Conservation (phyloP, 192 early-diverging fungal genomes). For the Dimargaris xerosporica region DNA sequence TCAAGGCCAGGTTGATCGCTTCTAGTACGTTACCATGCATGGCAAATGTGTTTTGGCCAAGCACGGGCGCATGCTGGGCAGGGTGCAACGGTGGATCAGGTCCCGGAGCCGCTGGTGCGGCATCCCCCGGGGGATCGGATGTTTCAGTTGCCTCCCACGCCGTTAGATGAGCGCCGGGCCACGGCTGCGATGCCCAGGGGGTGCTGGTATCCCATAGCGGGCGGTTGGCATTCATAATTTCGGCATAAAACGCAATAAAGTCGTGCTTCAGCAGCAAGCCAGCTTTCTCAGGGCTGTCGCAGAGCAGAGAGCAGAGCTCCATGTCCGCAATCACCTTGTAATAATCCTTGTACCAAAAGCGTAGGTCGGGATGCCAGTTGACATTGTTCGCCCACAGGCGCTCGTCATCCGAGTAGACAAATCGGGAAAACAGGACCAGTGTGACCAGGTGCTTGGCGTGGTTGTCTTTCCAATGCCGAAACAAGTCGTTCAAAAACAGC, state of each 20-base stretch:
- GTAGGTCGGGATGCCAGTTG: slow-evolving; percentile 31
- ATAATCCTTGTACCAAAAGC: slow-evolving; percentile 73
- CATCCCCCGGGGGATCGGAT: not conserved
- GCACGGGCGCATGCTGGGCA: slow-evolving; percentile 20
- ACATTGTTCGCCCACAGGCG: slow-evolving; percentile 26
- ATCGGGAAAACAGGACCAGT: slow-evolving; percentile 82
- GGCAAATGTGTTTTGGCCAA: slow-evolving; percentile 67
- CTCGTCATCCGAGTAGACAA: slow-evolving; percentile 51
- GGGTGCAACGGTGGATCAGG: not conserved
- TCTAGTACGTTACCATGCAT: slow-evolving; percentile 91
- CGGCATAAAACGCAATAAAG: slow-evolving; percentile 1
- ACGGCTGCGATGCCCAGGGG: too few species aligned
- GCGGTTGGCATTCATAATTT: not conserved
- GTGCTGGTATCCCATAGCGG: not conserved
- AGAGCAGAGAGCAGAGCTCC: slow-evolving; percentile 30
- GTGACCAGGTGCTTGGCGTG: slow-evolving; percentile 90
- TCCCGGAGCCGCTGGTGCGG: not conserved
- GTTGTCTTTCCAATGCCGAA: slow-evolving; percentile 63
- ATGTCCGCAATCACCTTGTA: slow-evolving; percentile 91
- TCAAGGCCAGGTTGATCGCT: slow-evolving; percentile 90
- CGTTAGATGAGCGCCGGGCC: not conserved
- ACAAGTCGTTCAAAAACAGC: slow-evolving; percentile 78
- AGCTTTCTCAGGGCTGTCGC: not conserved
- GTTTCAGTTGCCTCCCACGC: not conserved
- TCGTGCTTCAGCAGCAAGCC: not conserved